A percentile compares a stretch with the other conserved stretches of the same genome.
Evolutionary conservation across 352 stramenopile species (phyloP).

Genomic region (Globisporangium uncinulatum): DNA sequence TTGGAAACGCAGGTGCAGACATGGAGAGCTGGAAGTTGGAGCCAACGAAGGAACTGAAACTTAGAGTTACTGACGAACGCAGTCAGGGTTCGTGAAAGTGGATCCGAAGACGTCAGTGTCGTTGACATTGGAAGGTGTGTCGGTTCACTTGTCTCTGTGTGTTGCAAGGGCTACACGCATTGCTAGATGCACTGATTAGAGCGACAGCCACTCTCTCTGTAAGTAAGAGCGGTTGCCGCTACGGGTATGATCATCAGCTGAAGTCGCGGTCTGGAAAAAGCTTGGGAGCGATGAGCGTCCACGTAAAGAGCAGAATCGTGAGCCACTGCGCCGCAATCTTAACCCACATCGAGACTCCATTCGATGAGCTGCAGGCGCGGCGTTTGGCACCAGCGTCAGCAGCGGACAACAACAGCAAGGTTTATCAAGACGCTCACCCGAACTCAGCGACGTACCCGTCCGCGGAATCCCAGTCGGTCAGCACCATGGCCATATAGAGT

Average conservation of each 20-base stretch:
- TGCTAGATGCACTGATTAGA: no score
- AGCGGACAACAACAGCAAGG: not conserved
- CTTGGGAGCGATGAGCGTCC: constrained; percentile 91
- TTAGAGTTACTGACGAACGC: no score
- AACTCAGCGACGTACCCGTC: constrained; percentile 30
- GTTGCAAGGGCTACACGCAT: no score
- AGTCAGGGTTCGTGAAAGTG: no score
- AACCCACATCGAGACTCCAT: constrained; percentile 93
- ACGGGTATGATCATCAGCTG: constrained; percentile 4
- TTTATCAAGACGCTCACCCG: not conserved
- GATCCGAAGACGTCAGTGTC: no score
- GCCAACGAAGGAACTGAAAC: no score
- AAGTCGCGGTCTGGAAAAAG: constrained; percentile 95
- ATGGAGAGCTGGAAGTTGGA: no score
- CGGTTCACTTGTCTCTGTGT: no score
- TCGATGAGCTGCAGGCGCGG: constrained; percentile 21
- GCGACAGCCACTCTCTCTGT: no score
- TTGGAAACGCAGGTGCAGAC: no score
- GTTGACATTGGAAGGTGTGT: no score
- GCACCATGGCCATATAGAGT: constrained; percentile 93
- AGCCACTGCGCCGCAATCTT: constrained; percentile 93
- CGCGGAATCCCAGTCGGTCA: constrained; percentile 93
- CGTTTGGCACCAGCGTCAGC: not conserved
- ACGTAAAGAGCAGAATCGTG: constrained; percentile 91
- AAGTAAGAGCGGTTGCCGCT: no score